Percentiles rank a stretch among this genome's conserved stretches.
These are phyloP conservation scores for Pachysandra terminalis DNA, from an alignment of 164 flowering plant species.

Conservation along the genomic window DNA sequence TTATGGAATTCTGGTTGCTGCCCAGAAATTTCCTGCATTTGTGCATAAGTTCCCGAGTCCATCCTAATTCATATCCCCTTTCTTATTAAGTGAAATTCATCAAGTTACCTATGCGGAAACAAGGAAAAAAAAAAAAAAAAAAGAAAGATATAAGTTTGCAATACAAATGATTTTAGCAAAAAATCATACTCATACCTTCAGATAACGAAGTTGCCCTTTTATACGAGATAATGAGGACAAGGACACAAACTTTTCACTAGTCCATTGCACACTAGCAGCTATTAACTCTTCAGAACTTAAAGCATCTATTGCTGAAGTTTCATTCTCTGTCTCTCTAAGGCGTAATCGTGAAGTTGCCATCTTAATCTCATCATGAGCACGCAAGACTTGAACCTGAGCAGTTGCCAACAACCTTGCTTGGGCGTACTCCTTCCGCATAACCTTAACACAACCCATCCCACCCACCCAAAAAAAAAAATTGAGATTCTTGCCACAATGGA, in stretches of 20 bases:
- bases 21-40: too few relatives aligned
- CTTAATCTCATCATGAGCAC: conserved; percentile 89
- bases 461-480: not conserved
- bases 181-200: conserved; percentile 48
- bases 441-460: conserved; percentile 27
- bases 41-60: too few relatives aligned
- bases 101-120: too few relatives aligned
- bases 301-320: conserved; percentile 54
- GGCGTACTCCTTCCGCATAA: conserved; percentile 81
- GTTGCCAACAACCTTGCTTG: conserved; percentile 75
- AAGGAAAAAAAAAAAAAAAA: too few relatives aligned
- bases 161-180: not conserved
- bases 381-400: conserved; percentile 78
- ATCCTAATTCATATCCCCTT: too few relatives aligned
- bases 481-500: not conserved
- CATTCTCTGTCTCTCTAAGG: conserved; percentile 55
- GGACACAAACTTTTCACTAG: conserved; percentile 67
- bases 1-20: too few relatives aligned
- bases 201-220: conserved; percentile 85
- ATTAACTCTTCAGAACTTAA: conserved; percentile 55
- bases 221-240: conserved; percentile 45
- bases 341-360: conserved; percentile 86
- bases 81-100: too few relatives aligned
- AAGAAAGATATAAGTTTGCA: not conserved
- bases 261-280: conserved; percentile 47